Percentiles rank a stretch among this genome's conserved stretches.
phyloP scores from a whole-genome alignment of 2,329 filamentous ascomycete species.

The Hypomyces perniciosus region DNA sequence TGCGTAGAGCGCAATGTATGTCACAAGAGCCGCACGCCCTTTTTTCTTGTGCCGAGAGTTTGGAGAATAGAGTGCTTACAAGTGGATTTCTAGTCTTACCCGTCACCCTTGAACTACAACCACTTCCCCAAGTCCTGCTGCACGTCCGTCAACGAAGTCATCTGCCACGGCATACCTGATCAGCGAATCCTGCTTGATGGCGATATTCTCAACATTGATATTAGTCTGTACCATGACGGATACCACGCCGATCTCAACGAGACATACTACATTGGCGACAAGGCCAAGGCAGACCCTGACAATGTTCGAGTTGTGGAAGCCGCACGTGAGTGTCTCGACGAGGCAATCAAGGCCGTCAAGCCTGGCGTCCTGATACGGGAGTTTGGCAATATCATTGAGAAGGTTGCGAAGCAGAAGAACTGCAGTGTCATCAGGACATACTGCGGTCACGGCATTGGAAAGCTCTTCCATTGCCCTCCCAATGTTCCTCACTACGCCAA shows the following conservation, averaged over 20 bases:
- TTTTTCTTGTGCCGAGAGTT: neutral
- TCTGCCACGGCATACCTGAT: slow-evolving; percentile 97
- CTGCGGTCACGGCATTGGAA: slow-evolving; percentile 93
- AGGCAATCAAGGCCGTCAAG: slow-evolving; percentile 86
- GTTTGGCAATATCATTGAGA: slow-evolving; percentile 91
- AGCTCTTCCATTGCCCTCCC: slow-evolving; percentile 85
- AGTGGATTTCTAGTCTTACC: slow-evolving; percentile 65
- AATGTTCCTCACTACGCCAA: slow-evolving; percentile 97
- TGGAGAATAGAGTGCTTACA: slow-evolving; percentile 7
- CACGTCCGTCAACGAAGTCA: slow-evolving; percentile 93
- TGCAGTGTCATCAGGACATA: slow-evolving; percentile 95
- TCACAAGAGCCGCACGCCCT: slow-evolving; percentile 3
- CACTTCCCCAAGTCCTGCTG: slow-evolving; percentile 97
- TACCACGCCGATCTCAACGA: slow-evolving; percentile 98
- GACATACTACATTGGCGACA: slow-evolving; percentile 95
- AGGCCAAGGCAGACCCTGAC: slow-evolving; percentile 76
- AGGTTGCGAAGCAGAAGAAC: slow-evolving; percentile 76
- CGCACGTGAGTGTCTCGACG: slow-evolving; percentile 81
- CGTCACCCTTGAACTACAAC: slow-evolving; percentile 91
- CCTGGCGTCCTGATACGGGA: slow-evolving; percentile 89
- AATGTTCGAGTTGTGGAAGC: slow-evolving; percentile 87
- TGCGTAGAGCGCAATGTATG: slow-evolving; percentile 87
- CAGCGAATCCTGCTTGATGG: slow-evolving; percentile 81
- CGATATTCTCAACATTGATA: slow-evolving; percentile 95
- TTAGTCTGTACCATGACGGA: slow-evolving; percentile 87